A percentile compares a stretch with the other conserved stretches of the same genome.
Evolutionary conservation across 306 rosid species (phyloP).

Genomic region (Vigna reflexopilosa): DNA sequence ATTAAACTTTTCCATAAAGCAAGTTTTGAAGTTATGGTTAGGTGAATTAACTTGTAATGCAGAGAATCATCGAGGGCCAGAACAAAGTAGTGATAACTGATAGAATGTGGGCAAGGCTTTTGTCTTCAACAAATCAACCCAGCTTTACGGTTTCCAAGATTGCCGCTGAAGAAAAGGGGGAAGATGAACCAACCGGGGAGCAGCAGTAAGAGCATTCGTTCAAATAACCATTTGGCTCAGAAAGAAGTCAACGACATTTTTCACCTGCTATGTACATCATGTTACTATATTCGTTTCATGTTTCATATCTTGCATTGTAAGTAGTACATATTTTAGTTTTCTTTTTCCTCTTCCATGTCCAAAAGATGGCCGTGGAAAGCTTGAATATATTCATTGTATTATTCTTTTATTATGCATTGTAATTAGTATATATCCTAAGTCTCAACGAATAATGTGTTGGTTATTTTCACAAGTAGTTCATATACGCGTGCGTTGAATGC

Average conservation of each 20-base stretch:
- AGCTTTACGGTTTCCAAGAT: constrained; percentile 66
- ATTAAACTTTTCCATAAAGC: not conserved
- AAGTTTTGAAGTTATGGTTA: not conserved
- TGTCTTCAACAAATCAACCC: constrained; percentile 93
- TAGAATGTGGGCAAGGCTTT: constrained; percentile 98
- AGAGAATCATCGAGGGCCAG: constrained; percentile 82
- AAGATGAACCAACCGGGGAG: constrained; percentile 41
- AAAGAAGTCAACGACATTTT: constrained; percentile 41
- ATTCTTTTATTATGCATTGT: constrained; percentile 20
- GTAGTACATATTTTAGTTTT: constrained; percentile 13
- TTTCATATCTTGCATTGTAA: constrained; percentile 25
- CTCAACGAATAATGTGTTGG: not conserved
- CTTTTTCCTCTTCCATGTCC: constrained; percentile 35
- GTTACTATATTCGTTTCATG: constrained; percentile 19
- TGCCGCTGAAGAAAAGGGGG: constrained; percentile 58
- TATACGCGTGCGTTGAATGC: not conserved
- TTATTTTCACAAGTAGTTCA: not conserved
- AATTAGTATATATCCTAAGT: not conserved
- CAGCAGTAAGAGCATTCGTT: constrained; percentile 23
- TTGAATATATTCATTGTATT: constrained; percentile 3
- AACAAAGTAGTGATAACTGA: constrained; percentile 88
- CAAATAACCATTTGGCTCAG: constrained; percentile 41
- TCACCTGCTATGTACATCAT: constrained; percentile 42
- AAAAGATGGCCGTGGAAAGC: constrained; percentile 42
- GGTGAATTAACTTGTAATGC: constrained; percentile 40